phyloP scores from a whole-genome alignment of 177 flowering plant species.

The Telopea speciosissima region DNA sequence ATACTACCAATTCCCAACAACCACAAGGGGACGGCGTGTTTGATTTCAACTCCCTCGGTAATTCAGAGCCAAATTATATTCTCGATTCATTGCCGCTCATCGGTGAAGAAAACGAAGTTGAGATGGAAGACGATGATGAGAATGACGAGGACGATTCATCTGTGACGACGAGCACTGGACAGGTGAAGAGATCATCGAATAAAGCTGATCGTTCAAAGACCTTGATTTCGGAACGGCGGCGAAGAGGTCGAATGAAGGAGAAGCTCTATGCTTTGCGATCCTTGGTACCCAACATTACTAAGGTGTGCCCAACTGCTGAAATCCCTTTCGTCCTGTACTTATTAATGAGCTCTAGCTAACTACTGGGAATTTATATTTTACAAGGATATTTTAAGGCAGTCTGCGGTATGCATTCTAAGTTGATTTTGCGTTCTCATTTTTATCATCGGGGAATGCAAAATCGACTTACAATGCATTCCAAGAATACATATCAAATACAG shows the following conservation, averaged over 20 bases:
- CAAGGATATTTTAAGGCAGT: too few species aligned
- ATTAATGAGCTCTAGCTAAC: too few species aligned
- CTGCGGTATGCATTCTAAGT: too few species aligned
- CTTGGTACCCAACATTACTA: slow-evolving; percentile 86
- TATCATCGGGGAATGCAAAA: too few species aligned
- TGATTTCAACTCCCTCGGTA: slow-evolving; percentile 4
- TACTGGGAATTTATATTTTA: too few species aligned
- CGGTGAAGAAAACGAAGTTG: slow-evolving; percentile 11
- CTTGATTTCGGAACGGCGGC: slow-evolving; percentile 55
- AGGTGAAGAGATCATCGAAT: slow-evolving; percentile 16
- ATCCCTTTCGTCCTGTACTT: too few species aligned
- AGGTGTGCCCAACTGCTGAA: too few species aligned
- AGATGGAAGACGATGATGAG: slow-evolving; percentile 20
- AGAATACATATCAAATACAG: too few species aligned
- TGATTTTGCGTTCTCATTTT: too few species aligned
- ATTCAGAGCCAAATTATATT: slow-evolving; percentile 3
- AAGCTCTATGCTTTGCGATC: slow-evolving; percentile 75
- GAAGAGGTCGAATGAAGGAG: slow-evolving; percentile 85
- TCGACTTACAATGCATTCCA: too few species aligned
- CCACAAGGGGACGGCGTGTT: slow-evolving; percentile 8
- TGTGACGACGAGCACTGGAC: slow-evolving; percentile 1
- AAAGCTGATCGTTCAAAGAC: slow-evolving; percentile 48
- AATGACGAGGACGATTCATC: slow-evolving; percentile 36
- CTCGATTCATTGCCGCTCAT: slow-evolving; percentile 8
- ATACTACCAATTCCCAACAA: not conserved